phyloP scores from a whole-genome alignment of 1,139 yeast species.

The Candida sp. region DNA sequence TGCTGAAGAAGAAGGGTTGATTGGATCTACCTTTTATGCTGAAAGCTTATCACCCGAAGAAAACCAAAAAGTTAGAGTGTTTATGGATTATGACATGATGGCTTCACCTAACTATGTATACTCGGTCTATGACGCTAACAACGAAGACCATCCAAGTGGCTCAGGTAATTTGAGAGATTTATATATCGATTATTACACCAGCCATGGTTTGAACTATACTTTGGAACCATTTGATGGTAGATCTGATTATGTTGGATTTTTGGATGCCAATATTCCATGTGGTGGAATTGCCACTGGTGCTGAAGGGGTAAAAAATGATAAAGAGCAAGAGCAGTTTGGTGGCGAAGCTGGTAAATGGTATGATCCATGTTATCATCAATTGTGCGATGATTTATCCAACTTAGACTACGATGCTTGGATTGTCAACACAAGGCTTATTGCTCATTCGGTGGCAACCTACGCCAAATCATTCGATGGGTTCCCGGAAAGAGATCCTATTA shows the following conservation, averaged over 20 bases:
- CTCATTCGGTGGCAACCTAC: constrained; percentile 86
- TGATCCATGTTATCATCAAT: constrained; percentile 84
- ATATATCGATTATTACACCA: constrained; percentile 66
- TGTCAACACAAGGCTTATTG: constrained; percentile 79
- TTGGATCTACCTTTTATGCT: constrained; percentile 84
- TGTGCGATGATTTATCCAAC: constrained; percentile 79
- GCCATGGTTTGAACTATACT: constrained; percentile 71
- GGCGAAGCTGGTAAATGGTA: constrained; percentile 68
- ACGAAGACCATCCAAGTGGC: constrained; percentile 76
- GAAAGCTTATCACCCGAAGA: constrained; percentile 60
- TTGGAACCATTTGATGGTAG: constrained; percentile 92
- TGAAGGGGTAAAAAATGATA: constrained; percentile 66
- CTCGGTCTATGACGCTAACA: constrained; percentile 80
- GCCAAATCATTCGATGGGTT: constrained; percentile 69
- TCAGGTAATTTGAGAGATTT: constrained; percentile 78
- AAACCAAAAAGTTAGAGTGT: constrained; percentile 75
- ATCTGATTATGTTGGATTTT: constrained; percentile 92
- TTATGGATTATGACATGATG: constrained; percentile 99
- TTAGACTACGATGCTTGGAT: constrained; percentile 85
- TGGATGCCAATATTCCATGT: constrained; percentile 85
- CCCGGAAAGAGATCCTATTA: constrained; percentile 45
- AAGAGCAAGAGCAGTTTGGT: constrained; percentile 57
- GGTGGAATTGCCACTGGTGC: constrained; percentile 98
- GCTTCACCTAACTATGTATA: constrained; percentile 94
- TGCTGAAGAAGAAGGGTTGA: constrained; percentile 93